Percentiles rank a stretch among this genome's conserved stretches.
These are phyloP conservation scores for Naganishia cerealis DNA, from an alignment of 1,284 basidiomycete species.

Conservation along the genomic window DNA sequence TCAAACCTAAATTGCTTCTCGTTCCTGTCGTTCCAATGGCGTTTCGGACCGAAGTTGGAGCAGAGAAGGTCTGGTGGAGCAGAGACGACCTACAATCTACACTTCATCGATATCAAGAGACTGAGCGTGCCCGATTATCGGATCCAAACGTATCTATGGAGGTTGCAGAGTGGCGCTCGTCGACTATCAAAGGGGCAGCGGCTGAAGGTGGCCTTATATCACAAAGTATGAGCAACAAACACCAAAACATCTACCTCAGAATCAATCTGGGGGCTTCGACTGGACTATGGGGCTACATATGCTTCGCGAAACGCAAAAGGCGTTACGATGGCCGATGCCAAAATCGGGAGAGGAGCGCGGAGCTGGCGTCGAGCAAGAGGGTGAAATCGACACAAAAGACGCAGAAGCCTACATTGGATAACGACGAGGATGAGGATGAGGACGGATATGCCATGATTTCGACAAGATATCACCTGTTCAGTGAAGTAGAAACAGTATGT, in stretches of 20 bases:
- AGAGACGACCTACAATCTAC: conserved; percentile 2
- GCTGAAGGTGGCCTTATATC: background rate
- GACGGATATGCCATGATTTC: conserved; percentile 18
- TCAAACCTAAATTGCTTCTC: conserved; percentile 15
- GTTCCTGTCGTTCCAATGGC: conserved; percentile 7
- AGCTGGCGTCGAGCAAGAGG: conserved; percentile 14
- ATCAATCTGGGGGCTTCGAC: conserved; percentile 19
- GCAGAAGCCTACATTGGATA: background rate
- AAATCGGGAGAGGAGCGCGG: conserved; percentile 8
- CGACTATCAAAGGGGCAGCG: background rate
- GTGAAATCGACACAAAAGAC: background rate
- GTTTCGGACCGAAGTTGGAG: background rate
- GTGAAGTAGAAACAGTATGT: conserved; percentile 19
- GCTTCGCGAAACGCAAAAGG: conserved; percentile 14
- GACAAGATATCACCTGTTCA: conserved; percentile 21
- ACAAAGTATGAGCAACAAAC: background rate
- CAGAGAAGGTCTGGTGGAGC: conserved; percentile 1
- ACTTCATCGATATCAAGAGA: conserved; percentile 4
- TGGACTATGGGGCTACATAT: conserved; percentile 23
- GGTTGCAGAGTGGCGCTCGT: conserved; percentile 19
- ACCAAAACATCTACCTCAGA: conserved; percentile 13
- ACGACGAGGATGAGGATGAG: conserved; percentile 6
- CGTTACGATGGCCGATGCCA: conserved; percentile 22
- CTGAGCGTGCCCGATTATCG: background rate
- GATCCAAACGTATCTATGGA: conserved; percentile 1